phyloP scores from a whole-genome alignment of 2,329 filamentous ascomycete species.

The Cordyceps tenuipes region DNA sequence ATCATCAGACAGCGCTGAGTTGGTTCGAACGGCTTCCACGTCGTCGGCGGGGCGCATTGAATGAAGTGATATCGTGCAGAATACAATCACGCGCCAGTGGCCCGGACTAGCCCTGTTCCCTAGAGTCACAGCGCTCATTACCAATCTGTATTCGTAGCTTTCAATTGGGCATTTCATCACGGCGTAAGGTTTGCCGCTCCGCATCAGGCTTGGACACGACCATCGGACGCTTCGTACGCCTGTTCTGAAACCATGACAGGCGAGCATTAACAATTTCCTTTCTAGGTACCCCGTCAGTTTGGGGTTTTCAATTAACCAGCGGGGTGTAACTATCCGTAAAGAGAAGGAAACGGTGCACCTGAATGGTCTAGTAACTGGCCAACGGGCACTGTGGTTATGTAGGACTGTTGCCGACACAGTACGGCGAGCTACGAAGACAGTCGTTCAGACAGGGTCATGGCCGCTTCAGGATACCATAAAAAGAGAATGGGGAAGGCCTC shows the following conservation, averaged over 20 bases:
- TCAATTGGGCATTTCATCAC: neutral
- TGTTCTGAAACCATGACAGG: neutral
- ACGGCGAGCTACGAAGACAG: neutral
- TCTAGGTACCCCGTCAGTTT: neutral
- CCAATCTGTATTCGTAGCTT: neutral
- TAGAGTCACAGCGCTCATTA: neutral
- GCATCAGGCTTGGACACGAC: neutral
- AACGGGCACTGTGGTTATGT: neutral
- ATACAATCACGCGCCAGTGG: neutral
- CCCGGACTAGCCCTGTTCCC: neutral
- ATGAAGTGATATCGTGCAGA: neutral
- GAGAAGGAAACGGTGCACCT: neutral
- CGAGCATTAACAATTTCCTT: neutral
- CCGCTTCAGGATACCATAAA: neutral
- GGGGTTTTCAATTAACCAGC: neutral
- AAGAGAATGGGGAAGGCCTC: neutral
- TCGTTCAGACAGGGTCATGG: neutral
- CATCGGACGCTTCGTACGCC: neutral
- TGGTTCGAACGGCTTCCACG: neutral
- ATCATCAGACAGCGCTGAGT: neutral
- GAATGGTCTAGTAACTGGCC: neutral
- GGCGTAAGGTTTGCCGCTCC: neutral
- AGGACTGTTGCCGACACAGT: neutral
- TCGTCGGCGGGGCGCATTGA: neutral
- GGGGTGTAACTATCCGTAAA: constrained; percentile 1